Evolutionary conservation across 2,329 filamentous ascomycete genomes (phyloP).

Genomic region (Sphaerulina musiva): DNA sequence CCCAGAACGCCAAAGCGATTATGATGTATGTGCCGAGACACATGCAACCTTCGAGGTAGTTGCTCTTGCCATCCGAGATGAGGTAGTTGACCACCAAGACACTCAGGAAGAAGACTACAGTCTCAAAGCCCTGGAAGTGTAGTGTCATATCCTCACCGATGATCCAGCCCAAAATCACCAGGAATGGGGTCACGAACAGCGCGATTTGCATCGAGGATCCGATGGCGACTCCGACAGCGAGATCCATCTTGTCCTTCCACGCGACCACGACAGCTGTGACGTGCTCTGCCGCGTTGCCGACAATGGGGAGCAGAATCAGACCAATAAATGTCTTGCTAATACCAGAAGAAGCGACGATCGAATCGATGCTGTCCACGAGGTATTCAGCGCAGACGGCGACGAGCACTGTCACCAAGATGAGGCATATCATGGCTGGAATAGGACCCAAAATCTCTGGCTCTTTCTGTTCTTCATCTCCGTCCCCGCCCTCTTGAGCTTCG

Average conservation of each 20-base stretch:
- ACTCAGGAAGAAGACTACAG: slow-evolving; percentile 75
- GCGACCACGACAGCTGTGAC: slow-evolving; percentile 51
- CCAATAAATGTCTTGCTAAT: slow-evolving; percentile 54
- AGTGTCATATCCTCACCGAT: slow-evolving; percentile 54
- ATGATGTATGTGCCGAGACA: slow-evolving; percentile 52
- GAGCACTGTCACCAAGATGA: slow-evolving; percentile 45
- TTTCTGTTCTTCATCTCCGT: slow-evolving; percentile 30
- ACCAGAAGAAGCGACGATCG: slow-evolving; percentile 46
- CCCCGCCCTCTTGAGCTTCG: slow-evolving; percentile 31
- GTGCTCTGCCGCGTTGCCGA: slow-evolving; percentile 53
- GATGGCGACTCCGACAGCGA: slow-evolving; percentile 51
- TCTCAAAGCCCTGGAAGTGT: slow-evolving; percentile 85
- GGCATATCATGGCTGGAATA: slow-evolving; percentile 40
- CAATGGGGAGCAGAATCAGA: slow-evolving; percentile 51
- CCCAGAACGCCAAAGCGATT: slow-evolving; percentile 55
- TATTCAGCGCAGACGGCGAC: slow-evolving; percentile 49
- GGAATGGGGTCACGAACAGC: slow-evolving; percentile 52
- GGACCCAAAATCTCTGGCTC: slow-evolving; percentile 42
- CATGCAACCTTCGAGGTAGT: slow-evolving; percentile 74
- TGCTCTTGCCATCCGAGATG: slow-evolving; percentile 76
- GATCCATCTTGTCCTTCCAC: slow-evolving; percentile 53
- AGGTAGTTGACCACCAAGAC: slow-evolving; percentile 84
- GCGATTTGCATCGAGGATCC: slow-evolving; percentile 52
- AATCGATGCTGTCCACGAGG: slow-evolving; percentile 50
- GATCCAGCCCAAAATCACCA: slow-evolving; percentile 52